Evolutionary conservation across 495 filamentous ascomycete species (phyloP).

Genomic region (Hyaloscypha bicolor): DNA sequence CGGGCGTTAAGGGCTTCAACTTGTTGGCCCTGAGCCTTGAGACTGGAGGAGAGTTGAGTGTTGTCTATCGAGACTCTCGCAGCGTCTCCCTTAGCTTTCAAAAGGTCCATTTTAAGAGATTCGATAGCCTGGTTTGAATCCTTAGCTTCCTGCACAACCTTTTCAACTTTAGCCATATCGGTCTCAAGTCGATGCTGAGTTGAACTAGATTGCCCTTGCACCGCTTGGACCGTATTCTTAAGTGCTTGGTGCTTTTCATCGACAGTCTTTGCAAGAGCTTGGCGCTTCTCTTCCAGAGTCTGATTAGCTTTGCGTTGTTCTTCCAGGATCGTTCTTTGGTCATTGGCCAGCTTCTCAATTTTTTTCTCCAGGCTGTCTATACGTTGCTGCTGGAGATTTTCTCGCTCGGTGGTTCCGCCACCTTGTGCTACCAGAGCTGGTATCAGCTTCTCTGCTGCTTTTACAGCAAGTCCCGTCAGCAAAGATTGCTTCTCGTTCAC

Average conservation of each 20-base stretch:
- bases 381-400: not conserved
- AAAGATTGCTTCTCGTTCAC: slow-evolving; percentile 2
- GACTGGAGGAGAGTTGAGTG: not conserved
- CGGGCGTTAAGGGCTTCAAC: no score
- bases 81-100: not conserved
- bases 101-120: not conserved
- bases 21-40: not conserved
- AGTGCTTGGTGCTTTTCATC: not conserved
- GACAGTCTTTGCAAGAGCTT: not conserved
- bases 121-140: not conserved
- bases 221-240: not conserved
- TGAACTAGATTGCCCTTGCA: not conserved
- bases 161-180: not conserved
- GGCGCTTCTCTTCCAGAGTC: not conserved
- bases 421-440: not conserved
- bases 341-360: not conserved
- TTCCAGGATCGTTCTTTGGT: not conserved
- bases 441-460: slow-evolving; percentile 2
- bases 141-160: not conserved
- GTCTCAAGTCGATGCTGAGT: not conserved
- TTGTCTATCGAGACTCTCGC: not conserved
- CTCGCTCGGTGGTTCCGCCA: not conserved
- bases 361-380: not conserved
- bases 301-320: slow-evolving; percentile 9
- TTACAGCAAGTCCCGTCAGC: not conserved